Base-by-base conservation (phyloP, 2,329 filamentous ascomycete species). In the Sporothrix protearum region DNA sequence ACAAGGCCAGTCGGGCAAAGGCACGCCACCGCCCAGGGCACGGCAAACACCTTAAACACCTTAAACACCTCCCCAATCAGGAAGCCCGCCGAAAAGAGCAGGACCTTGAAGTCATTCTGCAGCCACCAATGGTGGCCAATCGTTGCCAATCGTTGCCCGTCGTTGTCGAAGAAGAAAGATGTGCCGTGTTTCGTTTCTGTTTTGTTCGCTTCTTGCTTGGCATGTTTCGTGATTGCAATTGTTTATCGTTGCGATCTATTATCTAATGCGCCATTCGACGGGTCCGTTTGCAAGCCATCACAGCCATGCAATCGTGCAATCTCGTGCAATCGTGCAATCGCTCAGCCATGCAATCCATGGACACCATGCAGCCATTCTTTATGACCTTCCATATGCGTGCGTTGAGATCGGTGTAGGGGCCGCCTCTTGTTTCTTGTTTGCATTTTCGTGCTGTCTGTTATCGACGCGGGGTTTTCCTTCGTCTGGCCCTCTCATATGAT, bases 11-110 rank as follows among this genome's bases (percentile, higher is more conserved):
- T 14, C 57, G 16, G 49, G 53, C 53, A n/a, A 36, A 36, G 33
- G n/a, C 57, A 36, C 19, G 57, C 57, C 57, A 61, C 53, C 57
- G 42, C 53, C 28, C 22, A 22, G 9, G 9, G 7, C 55, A 19
- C 28, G 9, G 8, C 42, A 28, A n/a, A n/a, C n/a, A 45, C 36
- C 22, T 22, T 42, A 64, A 64, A n/a, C n/a, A 45, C 36, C 22
- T 22, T 42, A 64, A 64, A 45, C 36, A 64, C 36, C 42, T 64
- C 10, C 59, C 59, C 36, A 22, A 64, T 64, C n/a, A 28, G 59
- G 59, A 45, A 19, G 59, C 12, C 59, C 22, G 39, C 59, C 59
- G 36, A 45, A 39, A 42, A 28, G 22, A 64, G 36, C 36, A 64
- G 59, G 59, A 64, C 59, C 59, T 28, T 16, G 12, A 6, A 16